A percentile compares a stretch with the other conserved stretches of the same genome.
phyloP scores from a whole-genome alignment of 2,329 filamentous ascomycete genomes.

The Thielaviopsis cerberus region DNA sequence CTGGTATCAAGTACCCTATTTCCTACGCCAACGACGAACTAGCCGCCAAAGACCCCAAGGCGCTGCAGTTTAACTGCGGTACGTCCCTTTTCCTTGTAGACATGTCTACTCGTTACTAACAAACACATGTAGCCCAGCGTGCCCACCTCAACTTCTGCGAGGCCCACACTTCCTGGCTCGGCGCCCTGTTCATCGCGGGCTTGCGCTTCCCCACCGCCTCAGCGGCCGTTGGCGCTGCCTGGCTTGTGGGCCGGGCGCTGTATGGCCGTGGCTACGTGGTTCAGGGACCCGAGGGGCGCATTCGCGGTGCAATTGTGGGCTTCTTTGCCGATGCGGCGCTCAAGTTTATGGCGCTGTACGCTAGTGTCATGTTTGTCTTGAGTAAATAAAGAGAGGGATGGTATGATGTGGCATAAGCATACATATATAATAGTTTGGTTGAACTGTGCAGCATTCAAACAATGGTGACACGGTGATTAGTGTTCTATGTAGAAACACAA shows the following conservation, averaged over 20 bases:
- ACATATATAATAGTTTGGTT: background rate
- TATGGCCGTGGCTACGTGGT: slow-evolving; percentile 38
- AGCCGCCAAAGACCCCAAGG: slow-evolving; percentile 34
- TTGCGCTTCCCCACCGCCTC: slow-evolving; percentile 33
- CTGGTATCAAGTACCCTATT: slow-evolving; percentile 37
- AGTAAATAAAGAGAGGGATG: slow-evolving; percentile 15
- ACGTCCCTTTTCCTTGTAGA: slow-evolving; percentile 12
- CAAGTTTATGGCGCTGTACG: slow-evolving; percentile 26
- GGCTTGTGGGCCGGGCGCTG: slow-evolving; percentile 31
- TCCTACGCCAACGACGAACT: slow-evolving; percentile 36
- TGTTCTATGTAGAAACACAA: background rate
- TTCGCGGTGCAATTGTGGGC: slow-evolving; percentile 21
- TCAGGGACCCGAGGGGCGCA: slow-evolving; percentile 27
- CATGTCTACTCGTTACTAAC: background rate
- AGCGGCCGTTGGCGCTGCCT: slow-evolving; percentile 31
- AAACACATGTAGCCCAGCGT: slow-evolving; percentile 29
- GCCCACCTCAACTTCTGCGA: slow-evolving; percentile 47
- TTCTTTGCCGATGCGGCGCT: slow-evolving; percentile 22
- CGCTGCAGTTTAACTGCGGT: slow-evolving; percentile 44
- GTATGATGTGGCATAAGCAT: background rate
- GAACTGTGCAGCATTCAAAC: no score
- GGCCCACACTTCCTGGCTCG: slow-evolving; percentile 35
- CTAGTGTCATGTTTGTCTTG: slow-evolving; percentile 22
- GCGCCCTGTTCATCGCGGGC: slow-evolving; percentile 35
- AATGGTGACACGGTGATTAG: background rate